A percentile compares a stretch with the other conserved stretches of the same genome.
phyloP scores from a whole-genome alignment of 2,329 filamentous ascomycete genomes.

The Botrytis cinerea region DNA sequence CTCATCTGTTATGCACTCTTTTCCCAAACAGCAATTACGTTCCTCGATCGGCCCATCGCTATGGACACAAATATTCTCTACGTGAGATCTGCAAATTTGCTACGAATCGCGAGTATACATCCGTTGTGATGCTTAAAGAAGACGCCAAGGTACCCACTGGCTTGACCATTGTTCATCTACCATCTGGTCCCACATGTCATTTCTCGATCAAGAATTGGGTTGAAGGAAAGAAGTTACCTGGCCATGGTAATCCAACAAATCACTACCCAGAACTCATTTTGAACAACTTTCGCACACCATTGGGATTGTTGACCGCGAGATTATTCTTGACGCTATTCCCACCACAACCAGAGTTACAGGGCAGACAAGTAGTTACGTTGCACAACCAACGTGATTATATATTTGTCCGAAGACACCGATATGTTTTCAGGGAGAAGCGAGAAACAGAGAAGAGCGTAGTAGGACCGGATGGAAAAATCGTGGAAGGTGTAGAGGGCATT shows the following conservation, averaged over 20 bases:
- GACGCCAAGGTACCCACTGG: constrained; percentile 83
- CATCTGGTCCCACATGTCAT: constrained; percentile 85
- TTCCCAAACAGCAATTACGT: constrained; percentile 85
- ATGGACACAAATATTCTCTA: constrained; percentile 87
- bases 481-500: constrained; percentile 83
- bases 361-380: constrained; percentile 85
- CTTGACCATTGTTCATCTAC: constrained; percentile 81
- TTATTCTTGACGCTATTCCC: constrained; percentile 82
- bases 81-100: constrained; percentile 89
- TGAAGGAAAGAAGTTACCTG: constrained; percentile 81
- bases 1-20: constrained; percentile 72
- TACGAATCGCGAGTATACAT: constrained; percentile 76
- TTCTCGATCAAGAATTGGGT: constrained; percentile 91
- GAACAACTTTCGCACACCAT: constrained; percentile 92
- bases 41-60: constrained; percentile 78
- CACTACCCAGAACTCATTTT: constrained; percentile 88
- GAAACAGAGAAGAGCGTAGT: constrained; percentile 84
- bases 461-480: constrained; percentile 76
- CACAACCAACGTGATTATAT: constrained; percentile 97
- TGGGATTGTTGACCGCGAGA: constrained; percentile 84
- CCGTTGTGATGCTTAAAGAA: constrained; percentile 83
- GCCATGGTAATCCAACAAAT: constrained; percentile 84
- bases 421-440: constrained; percentile 88
- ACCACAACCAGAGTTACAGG: constrained; percentile 76
- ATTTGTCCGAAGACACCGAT: constrained; percentile 86